These are phyloP conservation scores for Moesziomyces sp. DNA, from an alignment of 1,284 basidiomycete genomes.

Conservation along the genomic window DNA sequence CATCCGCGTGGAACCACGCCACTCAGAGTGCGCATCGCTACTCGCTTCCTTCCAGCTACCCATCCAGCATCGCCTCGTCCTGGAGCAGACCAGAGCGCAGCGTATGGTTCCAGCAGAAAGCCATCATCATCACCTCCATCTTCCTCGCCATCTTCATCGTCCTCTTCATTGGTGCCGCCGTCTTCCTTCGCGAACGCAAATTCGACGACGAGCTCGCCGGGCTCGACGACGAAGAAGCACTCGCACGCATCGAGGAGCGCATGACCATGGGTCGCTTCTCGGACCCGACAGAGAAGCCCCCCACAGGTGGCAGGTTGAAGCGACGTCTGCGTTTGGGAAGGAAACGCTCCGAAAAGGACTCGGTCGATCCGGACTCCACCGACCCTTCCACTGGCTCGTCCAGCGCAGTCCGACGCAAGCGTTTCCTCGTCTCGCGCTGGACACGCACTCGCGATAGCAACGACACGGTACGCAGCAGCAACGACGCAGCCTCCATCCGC, in stretches of 20 bases:
- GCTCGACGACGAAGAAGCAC: slow-evolving; percentile 51
- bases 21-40: slow-evolving; percentile 23
- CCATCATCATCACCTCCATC: slow-evolving; percentile 64
- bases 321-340: slow-evolving; percentile 21
- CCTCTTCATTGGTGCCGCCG: slow-evolving; percentile 63
- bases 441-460: slow-evolving; percentile 11
- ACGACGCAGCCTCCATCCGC: slow-evolving; percentile 32
- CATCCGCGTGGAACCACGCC: neutral
- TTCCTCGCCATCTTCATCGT: slow-evolving; percentile 67
- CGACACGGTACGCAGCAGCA: slow-evolving; percentile 23
- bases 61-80: slow-evolving; percentile 53
- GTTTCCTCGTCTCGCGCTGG: slow-evolving; percentile 43
- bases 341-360: slow-evolving; percentile 28
- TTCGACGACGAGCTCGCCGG: slow-evolving; percentile 45
- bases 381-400: slow-evolving; percentile 45
- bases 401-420: slow-evolving; percentile 32
- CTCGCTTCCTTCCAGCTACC: slow-evolving; percentile 47
- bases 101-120: slow-evolving; percentile 63
- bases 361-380: slow-evolving; percentile 16
- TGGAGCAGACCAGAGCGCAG: slow-evolving; percentile 52
- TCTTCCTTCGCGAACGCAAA: slow-evolving; percentile 63
- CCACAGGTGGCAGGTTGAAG: slow-evolving; percentile 15
- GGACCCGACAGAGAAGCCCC: slow-evolving; percentile 24
- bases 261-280: slow-evolving; percentile 35
- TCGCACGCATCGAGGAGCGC: slow-evolving; percentile 42